These are phyloP conservation scores for Garcia nutans DNA, from an alignment of 345 rosid species.

Conservation along the genomic window DNA sequence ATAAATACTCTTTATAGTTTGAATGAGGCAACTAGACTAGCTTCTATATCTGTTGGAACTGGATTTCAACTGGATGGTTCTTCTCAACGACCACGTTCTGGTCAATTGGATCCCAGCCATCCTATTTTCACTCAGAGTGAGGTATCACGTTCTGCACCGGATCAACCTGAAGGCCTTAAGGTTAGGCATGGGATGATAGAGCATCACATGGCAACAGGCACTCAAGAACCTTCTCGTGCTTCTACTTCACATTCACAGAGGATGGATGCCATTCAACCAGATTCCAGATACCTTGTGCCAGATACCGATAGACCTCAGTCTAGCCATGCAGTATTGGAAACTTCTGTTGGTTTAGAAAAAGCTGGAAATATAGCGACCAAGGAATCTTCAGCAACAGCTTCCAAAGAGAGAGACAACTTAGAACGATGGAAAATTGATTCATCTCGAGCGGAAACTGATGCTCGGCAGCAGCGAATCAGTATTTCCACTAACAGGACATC, in stretches of 20 bases:
- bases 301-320: slow-evolving; percentile 66
- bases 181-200: slow-evolving; percentile 57
- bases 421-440: slow-evolving; percentile 49
- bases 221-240: slow-evolving; percentile 66
- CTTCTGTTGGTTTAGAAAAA: slow-evolving; percentile 39
- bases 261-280: slow-evolving; percentile 57
- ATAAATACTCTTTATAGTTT: slow-evolving; percentile 94
- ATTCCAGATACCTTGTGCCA: slow-evolving; percentile 37
- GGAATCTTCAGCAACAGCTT: slow-evolving; percentile 28
- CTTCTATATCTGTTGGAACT: slow-evolving; percentile 63
- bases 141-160: slow-evolving; percentile 40
- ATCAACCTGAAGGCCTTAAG: slow-evolving; percentile 63
- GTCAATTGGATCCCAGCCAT: slow-evolving; percentile 67
- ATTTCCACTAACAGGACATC: slow-evolving; percentile 59
- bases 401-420: slow-evolving; percentile 42
- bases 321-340: slow-evolving; percentile 55
- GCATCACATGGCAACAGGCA: slow-evolving; percentile 34
- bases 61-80: slow-evolving; percentile 58
- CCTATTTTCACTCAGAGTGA: slow-evolving; percentile 66
- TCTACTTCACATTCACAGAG: slow-evolving; percentile 74
- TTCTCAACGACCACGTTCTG: slow-evolving; percentile 64
- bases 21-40: slow-evolving; percentile 90
- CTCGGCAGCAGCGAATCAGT: slow-evolving; percentile 47
- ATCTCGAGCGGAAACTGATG: slow-evolving; percentile 52
- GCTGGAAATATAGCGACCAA: slow-evolving; percentile 27